Evolutionary conservation across 2,329 filamentous ascomycete genomes (phyloP).

Genomic region (Pseudonectria foliicola): DNA sequence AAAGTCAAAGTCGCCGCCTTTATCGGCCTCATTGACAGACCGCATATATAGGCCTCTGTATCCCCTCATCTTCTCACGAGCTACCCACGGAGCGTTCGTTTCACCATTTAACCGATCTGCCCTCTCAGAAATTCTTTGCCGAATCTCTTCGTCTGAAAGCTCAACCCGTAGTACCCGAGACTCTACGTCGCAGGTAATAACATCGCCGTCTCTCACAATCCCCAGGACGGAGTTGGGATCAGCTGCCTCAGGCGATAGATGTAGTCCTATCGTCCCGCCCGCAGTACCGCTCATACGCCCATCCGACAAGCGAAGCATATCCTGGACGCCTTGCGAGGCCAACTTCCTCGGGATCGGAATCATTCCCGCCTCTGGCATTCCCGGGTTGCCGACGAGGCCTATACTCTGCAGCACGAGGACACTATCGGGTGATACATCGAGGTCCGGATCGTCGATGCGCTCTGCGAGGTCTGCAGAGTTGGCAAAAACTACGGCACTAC

Average conservation of each 20-base stretch:
- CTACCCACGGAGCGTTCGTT: conserved; percentile 25
- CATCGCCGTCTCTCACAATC: conserved; percentile 67
- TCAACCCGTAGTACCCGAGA: conserved; percentile 52
- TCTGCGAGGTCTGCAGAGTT: conserved; percentile 69
- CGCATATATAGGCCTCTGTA: conserved; percentile 55
- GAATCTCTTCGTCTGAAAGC: conserved; percentile 64
- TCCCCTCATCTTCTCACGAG: conserved; percentile 38
- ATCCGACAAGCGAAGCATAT: conserved; percentile 80
- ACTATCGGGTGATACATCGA: conserved; percentile 53
- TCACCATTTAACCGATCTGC: conserved; percentile 31
- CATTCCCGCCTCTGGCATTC: conserved; percentile 79
- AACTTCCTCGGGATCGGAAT: conserved; percentile 66
- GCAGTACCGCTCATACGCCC: conserved; percentile 80
- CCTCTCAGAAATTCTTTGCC: conserved; percentile 53
- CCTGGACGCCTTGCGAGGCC: conserved; percentile 65
- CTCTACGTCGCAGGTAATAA: conserved; percentile 70
- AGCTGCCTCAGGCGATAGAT: conserved; percentile 80
- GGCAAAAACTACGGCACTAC: conserved; percentile 55
- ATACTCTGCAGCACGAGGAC: conserved; percentile 84
- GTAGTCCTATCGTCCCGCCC: conserved; percentile 84
- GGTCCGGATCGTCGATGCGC: conserved; percentile 48
- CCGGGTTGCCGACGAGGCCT: conserved; percentile 81
- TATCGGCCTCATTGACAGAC: conserved; percentile 52
- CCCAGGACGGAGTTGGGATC: conserved; percentile 70
- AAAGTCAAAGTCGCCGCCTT: conserved; percentile 56